Base-by-base conservation (phyloP, 2,329 filamentous ascomycete species). In the Gremmenia infestans region DNA sequence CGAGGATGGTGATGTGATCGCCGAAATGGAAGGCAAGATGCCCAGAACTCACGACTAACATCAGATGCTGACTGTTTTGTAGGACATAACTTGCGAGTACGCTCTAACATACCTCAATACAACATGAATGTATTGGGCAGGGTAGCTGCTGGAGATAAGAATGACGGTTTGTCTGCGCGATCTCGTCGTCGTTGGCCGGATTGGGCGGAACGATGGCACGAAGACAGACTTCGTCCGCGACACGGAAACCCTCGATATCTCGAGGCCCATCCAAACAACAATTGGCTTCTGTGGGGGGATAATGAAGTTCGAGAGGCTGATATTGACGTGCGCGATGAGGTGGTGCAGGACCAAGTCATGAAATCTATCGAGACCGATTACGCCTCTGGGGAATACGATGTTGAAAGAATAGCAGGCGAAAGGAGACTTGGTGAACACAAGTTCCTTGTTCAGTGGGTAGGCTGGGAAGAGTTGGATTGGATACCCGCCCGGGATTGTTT, bases 391-490 rank as follows among this genome's bases (percentile, higher is more conserved):
- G 53, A 52, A 12, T 59, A 51, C 37, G 57, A 54, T 2, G 57
- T 59, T 2, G 47, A 56, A 12, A 43, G 45, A 1, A 48, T 59
- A 3, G 25, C 36, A 5, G 57, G 25, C 1, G 50, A 59, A 11
- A 54, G 25, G 17, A 50, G 37, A 4, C 39, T 5, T 22, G 17
- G 23, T 1, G 28, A 36, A 14, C 53, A 56, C 8, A 46, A 54
- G n/a, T 59, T 51, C 28, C 35, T 53, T 15, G 22, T 59, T 3
- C 19, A 48, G 35, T 59, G 57, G 57, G 43, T 52, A 1, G 53
- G 51, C 5, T 59, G 50, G 9, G 17, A 22, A 4, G 42, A 54
- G 23, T 48, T 37, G 5, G 48, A 40, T 19, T 59, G 57, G 57
- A 46, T 55, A 7, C 42, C 57, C 7, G 51, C 50, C 6, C n/a